Evolutionary conservation across 805 yeast genomes (phyloP), one percentile per base, ranked within the genome.

Genomic region (Sungouiella blattae): DNA sequence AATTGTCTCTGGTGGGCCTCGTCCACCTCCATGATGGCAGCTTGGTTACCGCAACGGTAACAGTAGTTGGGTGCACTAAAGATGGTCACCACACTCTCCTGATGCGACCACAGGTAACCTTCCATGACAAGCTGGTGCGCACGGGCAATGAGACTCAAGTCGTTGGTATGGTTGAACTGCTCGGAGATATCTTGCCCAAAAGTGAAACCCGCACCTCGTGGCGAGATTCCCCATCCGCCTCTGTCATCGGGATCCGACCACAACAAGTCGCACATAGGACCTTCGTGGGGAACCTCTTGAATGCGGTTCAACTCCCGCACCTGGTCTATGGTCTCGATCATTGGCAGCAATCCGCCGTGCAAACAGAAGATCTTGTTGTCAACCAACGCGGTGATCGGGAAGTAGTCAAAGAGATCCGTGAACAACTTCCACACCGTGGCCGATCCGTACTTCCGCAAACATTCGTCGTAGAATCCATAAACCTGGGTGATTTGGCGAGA

Each of bases 41-140:
- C 97, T 69, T 87, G 96, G 67, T 89, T 89, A 53, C 98, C 98
- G 69, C 98, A 89, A 67, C 98, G 77, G 63, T 89, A 89, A 66
- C 98, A 89, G 62, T 89, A 89, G 64, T 89, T 89, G 41, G 98
- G 98, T 18, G 98, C 98, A 41, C 87, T 78, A 60, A 88, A 89
- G 38, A 89, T 87, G 21, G 98, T 89, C 27, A 89, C 97, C 30
- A 89, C 97, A 42, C 80, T 76, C 67, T 89, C 95, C 62, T 85
- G 94, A 67, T 89, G 96, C 26, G 91, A 78, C 96, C 96, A 89
- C 30, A 87, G 78, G 58, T 80, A 89, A 40, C 97, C 97, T 58
- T 88, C 97, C 96, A 89, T 89, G n/a, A 88, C 96, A 59, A 88
- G 73, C 65, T 88, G 97, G 69, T 88, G 97, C 7, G 96, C 96